Conservation (phyloP, 164 flowering plant genomes). For the Stephania cephalantha region DNA sequence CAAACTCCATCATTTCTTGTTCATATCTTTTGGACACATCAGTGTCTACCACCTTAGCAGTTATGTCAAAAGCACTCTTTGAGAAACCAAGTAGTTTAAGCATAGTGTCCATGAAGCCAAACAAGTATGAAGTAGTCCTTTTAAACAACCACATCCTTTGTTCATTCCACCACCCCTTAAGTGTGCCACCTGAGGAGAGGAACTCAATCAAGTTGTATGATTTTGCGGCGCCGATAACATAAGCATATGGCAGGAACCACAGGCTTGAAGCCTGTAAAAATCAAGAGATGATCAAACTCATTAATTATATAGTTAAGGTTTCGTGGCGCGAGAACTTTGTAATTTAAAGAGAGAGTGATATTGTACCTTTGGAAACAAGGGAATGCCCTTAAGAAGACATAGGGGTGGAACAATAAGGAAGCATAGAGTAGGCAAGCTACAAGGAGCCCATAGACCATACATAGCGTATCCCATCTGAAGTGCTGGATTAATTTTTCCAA, state of each 20-base stretch:
- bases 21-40: conserved; percentile 45
- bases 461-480: conserved; percentile 42
- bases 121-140: conserved; percentile 48
- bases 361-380: conserved; percentile 58
- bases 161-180: conserved; percentile 59
- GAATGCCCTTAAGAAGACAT: conserved; percentile 44
- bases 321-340: not conserved
- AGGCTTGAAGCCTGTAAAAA: conserved; percentile 45
- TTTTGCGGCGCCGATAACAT: conserved; percentile 26
- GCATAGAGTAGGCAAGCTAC: conserved; percentile 40
- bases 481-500: conserved; percentile 36
- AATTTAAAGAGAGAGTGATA: not conserved
- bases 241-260: conserved; percentile 62
- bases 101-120: conserved; percentile 41
- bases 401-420: conserved; percentile 58
- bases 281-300: not conserved
- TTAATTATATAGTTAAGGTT: no score
- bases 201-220: conserved; percentile 35
- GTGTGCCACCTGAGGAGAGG: conserved; percentile 42
- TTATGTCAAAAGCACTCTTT: conserved; percentile 33
- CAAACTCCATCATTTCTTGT: conserved; percentile 68
- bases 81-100: conserved; percentile 36
- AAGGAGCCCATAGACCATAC: conserved; percentile 49
- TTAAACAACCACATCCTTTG: conserved; percentile 68
- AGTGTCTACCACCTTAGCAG: conserved; percentile 45